Evolutionary conservation across 116 monocot species (phyloP).

Genomic region (Iris pallida): DNA sequence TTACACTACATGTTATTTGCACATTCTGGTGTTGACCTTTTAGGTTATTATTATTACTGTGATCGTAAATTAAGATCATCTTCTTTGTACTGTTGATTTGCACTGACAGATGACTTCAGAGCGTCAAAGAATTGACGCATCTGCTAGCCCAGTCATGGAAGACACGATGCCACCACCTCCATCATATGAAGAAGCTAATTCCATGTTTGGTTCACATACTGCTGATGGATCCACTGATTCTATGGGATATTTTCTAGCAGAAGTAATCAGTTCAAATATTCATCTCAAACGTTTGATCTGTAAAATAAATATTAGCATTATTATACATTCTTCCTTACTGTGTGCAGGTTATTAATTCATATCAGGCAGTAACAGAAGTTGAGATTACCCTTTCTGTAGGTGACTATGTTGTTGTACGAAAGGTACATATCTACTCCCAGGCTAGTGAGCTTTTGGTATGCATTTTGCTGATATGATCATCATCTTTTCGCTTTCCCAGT

Average conservation of each 20-base stretch:
- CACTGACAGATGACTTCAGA: conserved; percentile 56
- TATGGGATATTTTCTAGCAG: conserved; percentile 66
- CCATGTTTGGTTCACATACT: conserved; percentile 29
- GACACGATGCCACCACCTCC: conserved; percentile 55
- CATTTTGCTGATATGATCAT: neutral
- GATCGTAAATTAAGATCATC: too few relatives aligned
- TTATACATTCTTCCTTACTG: neutral
- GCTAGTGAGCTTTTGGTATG: neutral
- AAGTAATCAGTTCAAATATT: conserved; percentile 29
- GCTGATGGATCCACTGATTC: conserved; percentile 39
- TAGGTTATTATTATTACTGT: too few relatives aligned
- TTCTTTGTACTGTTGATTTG: too few relatives aligned
- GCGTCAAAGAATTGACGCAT: conserved; percentile 71
- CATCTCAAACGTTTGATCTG: neutral
- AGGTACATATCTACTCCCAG: conserved; percentile 18
- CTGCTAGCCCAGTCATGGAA: conserved; percentile 46
- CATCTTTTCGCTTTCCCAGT: neutral
- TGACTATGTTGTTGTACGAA: conserved; percentile 40
- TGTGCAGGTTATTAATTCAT: conserved; percentile 30
- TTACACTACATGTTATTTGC: too few relatives aligned
- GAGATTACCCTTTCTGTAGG: conserved; percentile 36
- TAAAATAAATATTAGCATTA: too few relatives aligned
- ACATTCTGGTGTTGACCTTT: too few relatives aligned
- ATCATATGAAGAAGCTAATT: conserved; percentile 68
- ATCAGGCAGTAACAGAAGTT: conserved; percentile 29